Base-by-base conservation (phyloP, 306 rosid species). In the Prinsepia uniflora region DNA sequence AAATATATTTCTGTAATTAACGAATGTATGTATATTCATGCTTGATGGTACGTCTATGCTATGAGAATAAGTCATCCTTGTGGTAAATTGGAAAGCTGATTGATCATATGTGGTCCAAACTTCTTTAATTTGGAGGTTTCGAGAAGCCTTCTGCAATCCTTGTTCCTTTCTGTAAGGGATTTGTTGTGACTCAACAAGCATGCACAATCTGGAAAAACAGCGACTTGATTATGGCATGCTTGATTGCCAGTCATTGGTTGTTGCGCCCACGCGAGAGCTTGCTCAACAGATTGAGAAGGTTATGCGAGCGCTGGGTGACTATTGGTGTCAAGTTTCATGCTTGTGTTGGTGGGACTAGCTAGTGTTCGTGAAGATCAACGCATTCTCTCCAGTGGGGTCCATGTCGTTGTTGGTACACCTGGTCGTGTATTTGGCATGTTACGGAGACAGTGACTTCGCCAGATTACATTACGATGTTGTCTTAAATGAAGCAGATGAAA, bases 121-220 rank as follows among this genome's bases (percentile, higher is more conserved):
- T 34, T 68, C 50, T 67, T 46, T 24, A 24, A 24, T 24, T 49
- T 53, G 6, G 57, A 86, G 96, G 96, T 83, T 83, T 89, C 56
- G 96, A 89, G 84, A 86, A 89, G 78, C 92, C 96, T 20, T 89
- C 92, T 85, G 92, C 90, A 52, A 89, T 89, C 78, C 92, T 86
- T 74, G 96, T 85, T 77, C 90, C 96, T 71, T 89, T 86, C 85
- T 76, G 86, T 79, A 84, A 83, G 82, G 96, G 96, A 55, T 86
- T 87, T 53, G 92, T 85, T 81, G 92, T 85, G 47, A 85, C 85
- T 79, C 90, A 87, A 64, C 92, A 84, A 71, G 92, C 96, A 53
- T 90, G 92, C 96, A 53, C 92, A 89, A 72, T 89, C 96, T 24
- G 92, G 92, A 48, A 89, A 86, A 72, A 85, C 96, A 11, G 96